These are phyloP conservation scores for Fusarium sp. DNA, from an alignment of 2,329 filamentous ascomycete genomes.

Conservation along the genomic window DNA sequence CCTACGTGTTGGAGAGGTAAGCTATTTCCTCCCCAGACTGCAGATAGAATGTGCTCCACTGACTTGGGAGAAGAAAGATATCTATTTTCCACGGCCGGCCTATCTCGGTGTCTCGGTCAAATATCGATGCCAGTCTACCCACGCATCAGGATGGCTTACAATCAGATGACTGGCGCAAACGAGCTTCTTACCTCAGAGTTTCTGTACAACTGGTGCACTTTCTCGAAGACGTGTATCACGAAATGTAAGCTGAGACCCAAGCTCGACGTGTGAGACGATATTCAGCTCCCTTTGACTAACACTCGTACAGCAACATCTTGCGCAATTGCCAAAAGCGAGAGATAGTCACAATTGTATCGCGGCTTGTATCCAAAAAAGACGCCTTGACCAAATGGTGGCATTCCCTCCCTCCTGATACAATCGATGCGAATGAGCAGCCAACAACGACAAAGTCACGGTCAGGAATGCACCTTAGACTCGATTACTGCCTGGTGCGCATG, in stretches of 20 bases:
- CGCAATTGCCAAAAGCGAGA: not conserved
- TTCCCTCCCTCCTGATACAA: not conserved
- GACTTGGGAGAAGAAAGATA: not conserved
- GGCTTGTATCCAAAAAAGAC: not conserved
- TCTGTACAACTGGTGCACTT: not conserved
- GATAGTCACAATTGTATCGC: not conserved
- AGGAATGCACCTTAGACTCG: not conserved
- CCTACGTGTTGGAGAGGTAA: not conserved
- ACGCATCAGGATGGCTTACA: not conserved
- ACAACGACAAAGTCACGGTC: not conserved
- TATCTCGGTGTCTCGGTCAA: not conserved
- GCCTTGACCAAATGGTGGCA: not conserved
- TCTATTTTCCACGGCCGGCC: slow-evolving; percentile 1
- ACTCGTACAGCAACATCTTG: not conserved
- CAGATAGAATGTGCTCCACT: not conserved
- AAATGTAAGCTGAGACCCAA: not conserved
- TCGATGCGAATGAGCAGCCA: not conserved
- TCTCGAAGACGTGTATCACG: slow-evolving; percentile 2
- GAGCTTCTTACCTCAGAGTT: not conserved
- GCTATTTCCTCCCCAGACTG: not conserved
- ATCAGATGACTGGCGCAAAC: not conserved
- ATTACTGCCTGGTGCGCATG: not conserved
- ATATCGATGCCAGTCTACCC: not conserved
- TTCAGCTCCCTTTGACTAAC: not conserved
- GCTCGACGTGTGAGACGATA: not conserved